These are phyloP conservation scores for Boletus speciosus DNA, from an alignment of 768 basidiomycete genomes.

Conservation along the genomic window DNA sequence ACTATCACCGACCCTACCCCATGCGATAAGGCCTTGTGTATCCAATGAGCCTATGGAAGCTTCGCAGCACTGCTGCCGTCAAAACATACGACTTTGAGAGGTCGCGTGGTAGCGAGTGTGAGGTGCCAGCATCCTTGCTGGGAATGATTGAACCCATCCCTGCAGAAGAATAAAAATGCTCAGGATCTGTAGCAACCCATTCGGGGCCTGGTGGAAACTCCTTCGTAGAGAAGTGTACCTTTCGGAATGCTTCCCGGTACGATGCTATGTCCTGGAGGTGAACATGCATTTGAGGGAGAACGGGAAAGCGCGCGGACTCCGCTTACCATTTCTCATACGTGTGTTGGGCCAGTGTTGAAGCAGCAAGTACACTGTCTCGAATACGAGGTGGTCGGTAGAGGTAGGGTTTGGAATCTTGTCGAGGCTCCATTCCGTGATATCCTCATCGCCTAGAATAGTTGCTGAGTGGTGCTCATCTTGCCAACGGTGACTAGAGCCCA, in stretches of 20 bases:
- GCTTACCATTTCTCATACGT: slow-evolving; percentile 42
- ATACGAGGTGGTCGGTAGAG: slow-evolving; percentile 25
- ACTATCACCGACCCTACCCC: slow-evolving; percentile 31
- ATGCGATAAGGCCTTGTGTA: slow-evolving; percentile 46
- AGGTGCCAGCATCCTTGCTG: slow-evolving; percentile 15
- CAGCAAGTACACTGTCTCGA: slow-evolving; percentile 25
- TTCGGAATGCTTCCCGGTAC: slow-evolving; percentile 33
- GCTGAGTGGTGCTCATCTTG: background rate
- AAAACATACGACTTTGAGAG: slow-evolving; percentile 48
- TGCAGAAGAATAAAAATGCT: slow-evolving; percentile 40
- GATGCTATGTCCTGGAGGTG: slow-evolving; percentile 18
- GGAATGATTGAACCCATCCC: background rate
- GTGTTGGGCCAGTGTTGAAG: slow-evolving; percentile 47
- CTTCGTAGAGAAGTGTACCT: slow-evolving; percentile 35
- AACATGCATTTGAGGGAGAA: slow-evolving; percentile 12
- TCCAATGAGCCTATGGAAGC: slow-evolving; percentile 41
- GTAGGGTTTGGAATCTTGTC: slow-evolving; percentile 21
- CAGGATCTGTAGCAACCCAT: slow-evolving; percentile 36
- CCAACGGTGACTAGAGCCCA: background rate
- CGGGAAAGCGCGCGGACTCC: slow-evolving; percentile 1
- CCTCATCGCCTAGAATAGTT: background rate
- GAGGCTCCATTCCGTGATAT: slow-evolving; percentile 20
- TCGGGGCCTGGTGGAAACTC: slow-evolving; percentile 29
- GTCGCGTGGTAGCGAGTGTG: slow-evolving; percentile 20
- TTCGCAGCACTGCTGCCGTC: slow-evolving; percentile 51